Evolutionary conservation across 2,329 filamentous ascomycete species (phyloP), one percentile per base, ranked within the genome.

Genomic region (Amesomyces nigricolor): DNA sequence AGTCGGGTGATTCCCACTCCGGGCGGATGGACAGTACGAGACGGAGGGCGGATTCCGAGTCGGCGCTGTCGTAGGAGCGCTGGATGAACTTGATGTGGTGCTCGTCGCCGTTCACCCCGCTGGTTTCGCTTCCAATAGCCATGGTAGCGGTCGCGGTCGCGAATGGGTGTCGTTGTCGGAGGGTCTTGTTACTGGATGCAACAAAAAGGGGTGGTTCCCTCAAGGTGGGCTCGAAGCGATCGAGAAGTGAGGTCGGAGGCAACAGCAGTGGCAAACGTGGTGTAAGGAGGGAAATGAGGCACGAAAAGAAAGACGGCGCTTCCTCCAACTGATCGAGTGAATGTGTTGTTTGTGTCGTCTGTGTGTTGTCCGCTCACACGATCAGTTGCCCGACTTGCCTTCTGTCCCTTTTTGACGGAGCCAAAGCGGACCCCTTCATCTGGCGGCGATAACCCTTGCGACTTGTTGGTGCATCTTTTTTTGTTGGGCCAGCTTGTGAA

Each of bases 1-100:
- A 87, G 61, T 85, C 83, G 37, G 81, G 76, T 47, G 80, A 79
- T 5, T 42, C 44, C 94, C 94, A 99, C 65, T 95, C 84, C 10
- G 91, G 91, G 57, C 86, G 82, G 59, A 96, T 78, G 29, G 88
- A 81, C 63, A 90, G 77, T 65, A 96, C 85, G 61, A 99, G 82
- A 61, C 81, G 81, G 59, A 88, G 78, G 51, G 91, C 92, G 17
- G 92, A 95, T 56, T 82, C 78, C 61, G 88, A 87, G 68, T 95
- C 84, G 63, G 81, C 75, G 70, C 83, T 83, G 71, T 89, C 86
- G 78, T 95, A 96, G 63, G 79, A 81, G 59, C 92, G 79, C 53
- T 89, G 81, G 56, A 97, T 88, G 73, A 80, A 79, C 64, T 75
- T 80, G 56, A 85, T 75, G 60, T 76, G 71, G 64, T 62, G 57